Evolutionary conservation across 2,329 filamentous ascomycete genomes (phyloP).

Genomic region (Diaporthe destruens): DNA sequence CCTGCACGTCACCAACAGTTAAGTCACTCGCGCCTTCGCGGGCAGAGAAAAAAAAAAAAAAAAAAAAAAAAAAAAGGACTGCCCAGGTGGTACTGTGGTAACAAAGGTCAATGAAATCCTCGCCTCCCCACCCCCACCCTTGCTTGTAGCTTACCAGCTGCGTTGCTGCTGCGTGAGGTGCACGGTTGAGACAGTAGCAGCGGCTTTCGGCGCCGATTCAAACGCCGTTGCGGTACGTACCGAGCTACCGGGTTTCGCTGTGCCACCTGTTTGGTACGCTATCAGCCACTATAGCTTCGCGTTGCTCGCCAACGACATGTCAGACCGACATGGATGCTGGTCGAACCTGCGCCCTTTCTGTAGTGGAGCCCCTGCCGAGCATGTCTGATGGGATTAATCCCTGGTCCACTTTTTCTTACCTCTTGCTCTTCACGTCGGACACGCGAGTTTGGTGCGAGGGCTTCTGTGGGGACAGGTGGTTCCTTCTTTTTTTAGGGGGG

Average conservation of each 20-base stretch:
- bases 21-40: conserved; percentile 18
- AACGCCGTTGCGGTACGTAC: conserved; percentile 28
- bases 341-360: conserved; percentile 29
- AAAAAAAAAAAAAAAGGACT: neutral
- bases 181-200: neutral
- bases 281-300: conserved; percentile 20
- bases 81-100: no score
- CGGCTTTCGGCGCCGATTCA: conserved; percentile 18
- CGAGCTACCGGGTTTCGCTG: neutral
- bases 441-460: conserved; percentile 25
- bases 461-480: neutral
- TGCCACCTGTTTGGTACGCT: conserved; percentile 8
- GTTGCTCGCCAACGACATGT: conserved; percentile 21
- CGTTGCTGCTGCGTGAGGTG: no score
- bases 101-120: neutral
- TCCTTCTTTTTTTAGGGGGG: neutral
- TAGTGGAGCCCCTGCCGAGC: conserved; percentile 15
- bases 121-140: neutral
- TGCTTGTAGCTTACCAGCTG: no score
- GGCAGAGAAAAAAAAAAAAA: neutral
- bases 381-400: conserved; percentile 6
- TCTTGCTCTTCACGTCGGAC: conserved; percentile 6
- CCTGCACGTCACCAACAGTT: neutral
- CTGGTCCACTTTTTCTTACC: neutral
- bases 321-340: conserved; percentile 27